Percentiles rank a stretch among this genome's conserved stretches.
phyloP scores from a whole-genome alignment of 1,139 yeast species.

The Wickerhamomyces sp. region DNA sequence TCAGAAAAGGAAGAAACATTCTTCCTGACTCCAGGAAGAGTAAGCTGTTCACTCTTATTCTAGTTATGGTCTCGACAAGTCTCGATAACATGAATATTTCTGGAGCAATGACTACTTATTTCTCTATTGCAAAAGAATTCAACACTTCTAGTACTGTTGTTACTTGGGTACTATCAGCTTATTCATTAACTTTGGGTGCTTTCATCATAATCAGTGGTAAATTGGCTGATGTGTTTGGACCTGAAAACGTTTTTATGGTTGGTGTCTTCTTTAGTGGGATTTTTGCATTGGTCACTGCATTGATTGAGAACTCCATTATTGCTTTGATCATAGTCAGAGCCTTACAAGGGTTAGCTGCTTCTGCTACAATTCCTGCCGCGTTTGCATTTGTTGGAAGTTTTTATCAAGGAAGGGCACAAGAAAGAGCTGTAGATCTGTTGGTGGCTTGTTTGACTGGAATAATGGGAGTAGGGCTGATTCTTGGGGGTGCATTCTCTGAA shows the following conservation, averaged over 20 bases:
- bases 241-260: slow-evolving; percentile 21
- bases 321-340: slow-evolving; percentile 31
- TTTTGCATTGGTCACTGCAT: slow-evolving; percentile 26
- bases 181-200: slow-evolving; percentile 29
- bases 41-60: not conserved
- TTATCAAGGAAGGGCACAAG: slow-evolving; percentile 23
- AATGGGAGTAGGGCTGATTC: slow-evolving; percentile 27
- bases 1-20: not conserved
- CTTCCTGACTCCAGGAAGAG: not conserved
- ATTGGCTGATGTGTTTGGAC: slow-evolving; percentile 28
- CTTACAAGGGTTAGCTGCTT: slow-evolving; percentile 32
- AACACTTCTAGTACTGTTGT: slow-evolving; percentile 16
- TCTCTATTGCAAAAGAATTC: slow-evolving; percentile 16
- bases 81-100: not conserved
- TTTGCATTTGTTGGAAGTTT: slow-evolving; percentile 28
- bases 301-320: slow-evolving; percentile 22
- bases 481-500: slow-evolving; percentile 32
- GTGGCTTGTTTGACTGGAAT: slow-evolving; percentile 22
- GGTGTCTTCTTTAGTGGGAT: slow-evolving; percentile 14
- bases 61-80: not conserved
- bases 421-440: slow-evolving; percentile 23
- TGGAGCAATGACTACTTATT: not conserved
- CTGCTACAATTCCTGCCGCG: slow-evolving; percentile 31
- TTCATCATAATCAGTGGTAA: slow-evolving; percentile 29
- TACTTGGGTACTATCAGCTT: slow-evolving; percentile 29